Evolutionary conservation across 768 basidiomycete genomes (phyloP), one percentile per base, ranked within the genome.

Genomic region (Floccularia luteovirens): DNA sequence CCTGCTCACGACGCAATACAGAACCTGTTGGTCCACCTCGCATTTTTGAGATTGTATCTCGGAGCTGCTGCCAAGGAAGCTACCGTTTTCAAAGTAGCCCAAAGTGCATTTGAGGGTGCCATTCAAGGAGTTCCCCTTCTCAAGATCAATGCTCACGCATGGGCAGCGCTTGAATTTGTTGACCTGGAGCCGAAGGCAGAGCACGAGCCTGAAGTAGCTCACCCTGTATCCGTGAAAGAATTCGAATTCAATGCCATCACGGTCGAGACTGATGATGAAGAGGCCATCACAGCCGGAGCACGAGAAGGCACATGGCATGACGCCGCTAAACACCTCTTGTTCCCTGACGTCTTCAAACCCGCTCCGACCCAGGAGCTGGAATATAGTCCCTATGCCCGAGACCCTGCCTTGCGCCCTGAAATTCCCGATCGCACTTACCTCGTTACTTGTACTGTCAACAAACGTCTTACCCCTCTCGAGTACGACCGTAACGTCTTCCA

Each of bases 401-500:
- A 82, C 43, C 80, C 85, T 11, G 67, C 80, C 3, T 66, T 94
- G 23, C 89, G 85, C 30, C 96, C 96, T 10, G 91, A 96, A 51
- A 56, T 86, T 17, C 66, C 83, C 2, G 94, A 97, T 43, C 82
- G 83, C 53, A 98, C 92, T 17, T 97, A 75, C 75, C 78, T 98
- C 40, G 82, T 97, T 42, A 94, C 89, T 6, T 93, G 91, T 59
- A 78, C 82, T 4, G 92, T 96, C 59, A 98, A 97, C 66, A 80
- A 82, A 31, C 88, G 96, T 23, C 77, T 99, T 35, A 98, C 96
- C 1, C 96, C 96, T 23, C 61, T 78, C 49, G 91, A 94, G 46
- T 99, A 99, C 63, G 87, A 97, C 61, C 89, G 96, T 50, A 98
- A 99, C 62, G 92, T 99, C 23, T 98, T 98, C 72, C 96, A 99